Base-by-base conservation (phyloP, 257 asterid species). In the Plantago ovata region DNA sequence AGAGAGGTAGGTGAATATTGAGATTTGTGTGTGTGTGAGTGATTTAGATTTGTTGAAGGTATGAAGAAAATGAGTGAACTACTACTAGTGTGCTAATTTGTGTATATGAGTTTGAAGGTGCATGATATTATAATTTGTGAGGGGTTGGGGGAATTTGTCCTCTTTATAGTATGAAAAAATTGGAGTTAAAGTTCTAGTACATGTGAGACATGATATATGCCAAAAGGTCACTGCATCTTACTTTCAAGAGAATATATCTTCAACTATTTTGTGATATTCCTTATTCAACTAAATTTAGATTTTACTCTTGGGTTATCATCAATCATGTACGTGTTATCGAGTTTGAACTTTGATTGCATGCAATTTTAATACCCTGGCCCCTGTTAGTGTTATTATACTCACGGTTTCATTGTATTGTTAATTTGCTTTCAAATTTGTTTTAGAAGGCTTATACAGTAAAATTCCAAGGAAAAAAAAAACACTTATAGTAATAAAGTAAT, bases 61-160 rank as follows among this genome's bases (percentile, higher is more conserved):
- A 11, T 14, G 28, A 54, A 44, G 21, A 48, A 55, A 55, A 33
- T 10, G 33, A 55, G 60, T 36, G 40, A 50, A 8, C 57, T 49
- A 46, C 21, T 48, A 54, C n/a, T 16, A 18, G 56, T 33, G 72
- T 53, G 61, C n/a, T n/a, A n/a, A n/a, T 16, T 45, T 69, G 63
- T 20, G 22, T n/a, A n/a, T n/a, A n/a, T 60, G 55, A 58, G 71
- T 69, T 64, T 69, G 13, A 51, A 58, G 70, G 74, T 65, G 75
- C 73, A 74, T 68, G 80, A 50, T 53, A 60, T 43, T 7, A 46
- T 59, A 21, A 64, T 16, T 22, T 64, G 70, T 56, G 42, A 65
- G 38, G 59, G 50, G 60, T 67, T 73, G 53, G 50, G 67, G 59
- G 47, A 62, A 53, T 63, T 55, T 21, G 53, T 52, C 47, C 47